These are phyloP conservation scores for Aspergillus proliferans DNA, from an alignment of 2,329 filamentous ascomycete species.

Conservation along the genomic window DNA sequence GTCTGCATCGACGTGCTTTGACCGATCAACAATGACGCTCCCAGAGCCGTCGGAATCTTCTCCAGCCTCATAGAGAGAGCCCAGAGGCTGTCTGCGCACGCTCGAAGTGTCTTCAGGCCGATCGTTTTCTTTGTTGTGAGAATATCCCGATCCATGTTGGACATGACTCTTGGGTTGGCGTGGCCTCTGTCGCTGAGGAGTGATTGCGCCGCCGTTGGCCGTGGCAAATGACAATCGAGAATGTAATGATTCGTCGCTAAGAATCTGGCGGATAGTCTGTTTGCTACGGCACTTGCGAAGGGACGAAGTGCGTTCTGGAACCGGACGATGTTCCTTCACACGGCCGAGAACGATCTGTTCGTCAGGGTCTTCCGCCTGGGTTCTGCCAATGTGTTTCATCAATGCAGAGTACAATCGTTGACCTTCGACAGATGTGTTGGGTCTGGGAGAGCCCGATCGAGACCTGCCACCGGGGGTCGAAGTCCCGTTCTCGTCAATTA, in stretches of 20 bases:
- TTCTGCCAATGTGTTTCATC: slow-evolving; percentile 34
- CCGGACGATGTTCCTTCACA: slow-evolving; percentile 24
- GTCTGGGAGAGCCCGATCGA: slow-evolving; percentile 9
- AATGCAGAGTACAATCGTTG: slow-evolving; percentile 40
- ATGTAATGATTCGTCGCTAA: slow-evolving; percentile 25
- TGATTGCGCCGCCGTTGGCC: slow-evolving; percentile 16
- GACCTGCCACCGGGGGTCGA: too few relatives aligned
- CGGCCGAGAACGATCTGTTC: slow-evolving; percentile 22
- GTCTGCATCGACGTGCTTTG: slow-evolving; percentile 9
- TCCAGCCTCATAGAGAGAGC: neutral
- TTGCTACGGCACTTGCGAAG: slow-evolving; percentile 17
- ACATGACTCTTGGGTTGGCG: neutral
- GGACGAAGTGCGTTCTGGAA: slow-evolving; percentile 25
- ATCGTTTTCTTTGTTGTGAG: neutral
- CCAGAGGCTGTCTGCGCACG: neutral
- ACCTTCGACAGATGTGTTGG: slow-evolving; percentile 26
- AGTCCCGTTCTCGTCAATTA: slow-evolving; percentile 37
- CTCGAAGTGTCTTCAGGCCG: neutral
- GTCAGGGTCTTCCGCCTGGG: slow-evolving; percentile 8
- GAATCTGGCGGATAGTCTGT: slow-evolving; percentile 25
- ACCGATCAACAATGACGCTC: slow-evolving; percentile 13
- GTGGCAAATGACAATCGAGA: slow-evolving; percentile 27
- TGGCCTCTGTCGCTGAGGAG: slow-evolving; percentile 13
- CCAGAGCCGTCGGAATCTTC: slow-evolving; percentile 13
- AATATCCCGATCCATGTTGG: neutral